A percentile compares a stretch with the other conserved stretches of the same genome.
Evolutionary conservation across 2,329 filamentous ascomycete species (phyloP).

Genomic region (Dendrostoma leiphaemia): DNA sequence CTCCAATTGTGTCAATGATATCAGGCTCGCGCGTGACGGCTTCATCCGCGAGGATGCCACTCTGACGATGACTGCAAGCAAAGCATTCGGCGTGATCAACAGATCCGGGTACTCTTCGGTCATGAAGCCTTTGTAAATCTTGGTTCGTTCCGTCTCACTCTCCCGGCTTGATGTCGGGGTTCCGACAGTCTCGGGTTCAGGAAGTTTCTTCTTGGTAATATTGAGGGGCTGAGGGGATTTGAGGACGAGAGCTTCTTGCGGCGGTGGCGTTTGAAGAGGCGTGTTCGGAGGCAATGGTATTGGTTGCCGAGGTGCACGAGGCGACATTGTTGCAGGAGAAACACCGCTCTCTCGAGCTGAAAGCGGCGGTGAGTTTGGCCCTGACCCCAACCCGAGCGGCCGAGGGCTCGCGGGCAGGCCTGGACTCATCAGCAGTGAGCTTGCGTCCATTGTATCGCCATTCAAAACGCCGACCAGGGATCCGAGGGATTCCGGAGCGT

Average conservation of each 20-base stretch:
- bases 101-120: constrained; percentile 86
- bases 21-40: constrained; percentile 81
- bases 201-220: constrained; percentile 33
- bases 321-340: constrained; percentile 50
- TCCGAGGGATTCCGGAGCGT: constrained; percentile 40
- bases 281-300: constrained; percentile 72
- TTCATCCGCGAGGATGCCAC: constrained; percentile 95
- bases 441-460: constrained; percentile 31
- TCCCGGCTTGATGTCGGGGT: constrained; percentile 33
- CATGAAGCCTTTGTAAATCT: constrained; percentile 73
- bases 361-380: constrained; percentile 63
- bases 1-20: constrained; percentile 76
- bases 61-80: constrained; percentile 80
- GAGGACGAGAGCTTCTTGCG: constrained; percentile 32
- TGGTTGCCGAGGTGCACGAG: constrained; percentile 70
- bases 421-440: constrained; percentile 52
- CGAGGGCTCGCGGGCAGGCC: constrained; percentile 61
- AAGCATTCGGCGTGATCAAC: constrained; percentile 80
- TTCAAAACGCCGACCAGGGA: constrained; percentile 54
- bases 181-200: constrained; percentile 21
- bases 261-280: constrained; percentile 59
- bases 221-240: constrained; percentile 40
- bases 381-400: constrained; percentile 50
- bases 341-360: constrained; percentile 56
- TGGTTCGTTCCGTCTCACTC: constrained; percentile 39